Base-by-base conservation (phyloP, 129 eudicot species). In the Helianthus tuberosus region DNA sequence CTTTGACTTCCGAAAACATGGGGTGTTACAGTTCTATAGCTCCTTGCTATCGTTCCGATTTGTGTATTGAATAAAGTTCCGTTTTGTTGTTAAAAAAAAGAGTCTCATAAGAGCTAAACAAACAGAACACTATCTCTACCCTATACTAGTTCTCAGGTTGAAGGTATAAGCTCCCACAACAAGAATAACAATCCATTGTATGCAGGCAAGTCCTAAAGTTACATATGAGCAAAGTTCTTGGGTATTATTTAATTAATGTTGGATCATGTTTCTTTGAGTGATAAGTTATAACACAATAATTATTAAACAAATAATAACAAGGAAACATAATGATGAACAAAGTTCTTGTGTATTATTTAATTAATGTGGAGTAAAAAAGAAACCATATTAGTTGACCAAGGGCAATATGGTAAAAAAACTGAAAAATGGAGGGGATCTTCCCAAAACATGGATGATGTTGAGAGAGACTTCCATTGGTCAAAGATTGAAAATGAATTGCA, bases 401-500 rank as follows among this genome's bases (percentile, higher is more conserved):
- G 68, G 50, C 49, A 74, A 51, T 64, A 35, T 36, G 8, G 72
- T 64, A 50, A 58, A 75, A 75, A 39, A 27, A 43, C 58, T 44
- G 54, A 66, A 53, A 46, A 46, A 8, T 23, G 47, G 23, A 5
- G 25, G 27, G 79, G 64, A 64, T 20, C 72, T 53, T 38, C 43
- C 78, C n/a, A 36, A 51, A 75, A 38, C 44, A 65, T 53, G 23
- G 52, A 17, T 49, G 39, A 17, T 36, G 16, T 64, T 49, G 39
- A 58, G 48, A 58, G 48, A 74, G 62, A 50, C 47, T 12, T 41
- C 16, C 47, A 75, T 43, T 55, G 66, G 67, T 75, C 80, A 72
- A 58, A 72, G 51, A 58, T 53, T 61, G 64, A 48, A 8, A 66
- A 15, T 41, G 57, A 9, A 39, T 25, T n/a, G 55, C 66, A 75